Conservation (phyloP, 2,329 filamentous ascomycete species). For the Colletotrichum sp. region DNA sequence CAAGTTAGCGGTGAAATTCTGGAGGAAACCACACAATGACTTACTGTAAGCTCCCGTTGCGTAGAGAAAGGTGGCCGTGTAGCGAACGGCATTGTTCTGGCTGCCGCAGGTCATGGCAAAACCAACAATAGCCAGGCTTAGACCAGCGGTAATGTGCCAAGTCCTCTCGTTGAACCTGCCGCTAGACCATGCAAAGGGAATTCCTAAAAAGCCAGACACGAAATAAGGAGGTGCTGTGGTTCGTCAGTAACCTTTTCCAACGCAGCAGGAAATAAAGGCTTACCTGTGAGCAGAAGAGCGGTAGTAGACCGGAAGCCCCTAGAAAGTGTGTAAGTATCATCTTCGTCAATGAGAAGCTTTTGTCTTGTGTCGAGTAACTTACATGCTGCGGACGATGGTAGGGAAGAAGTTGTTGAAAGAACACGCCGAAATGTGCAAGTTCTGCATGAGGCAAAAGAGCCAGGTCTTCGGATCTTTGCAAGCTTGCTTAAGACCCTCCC, state of each 20-base stretch:
- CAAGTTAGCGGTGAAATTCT: not conserved
- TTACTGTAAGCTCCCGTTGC: conserved; percentile 3
- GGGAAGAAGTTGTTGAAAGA: conserved; percentile 27
- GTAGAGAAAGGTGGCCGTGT: conserved; percentile 20
- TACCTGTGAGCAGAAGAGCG: conserved; percentile 38
- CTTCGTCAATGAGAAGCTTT: not conserved
- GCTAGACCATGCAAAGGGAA: conserved; percentile 37
- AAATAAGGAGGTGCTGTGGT: conserved; percentile 20
- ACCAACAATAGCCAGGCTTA: conserved; percentile 38
- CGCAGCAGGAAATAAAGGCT: not conserved
- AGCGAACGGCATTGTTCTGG: conserved; percentile 4
- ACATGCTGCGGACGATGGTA: conserved; percentile 22
- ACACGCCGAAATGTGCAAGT: conserved; percentile 13
- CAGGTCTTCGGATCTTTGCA: conserved; percentile 30
- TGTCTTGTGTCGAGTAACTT: not conserved
- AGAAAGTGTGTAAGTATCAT: not conserved
- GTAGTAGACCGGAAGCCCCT: conserved; percentile 11
- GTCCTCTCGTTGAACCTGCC: conserved; percentile 52
- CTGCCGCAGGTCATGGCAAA: conserved; percentile 10
- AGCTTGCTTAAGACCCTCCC: conserved; percentile 14
- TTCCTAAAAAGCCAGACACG: conserved; percentile 26
- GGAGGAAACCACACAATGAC: not conserved
- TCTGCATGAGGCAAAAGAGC: conserved; percentile 17
- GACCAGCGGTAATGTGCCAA: conserved; percentile 50
- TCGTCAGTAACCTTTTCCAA: not conserved